These are phyloP conservation scores for Eimeria necatrix DNA, from an alignment of 169 alveolate species.

Conservation along the genomic window DNA sequence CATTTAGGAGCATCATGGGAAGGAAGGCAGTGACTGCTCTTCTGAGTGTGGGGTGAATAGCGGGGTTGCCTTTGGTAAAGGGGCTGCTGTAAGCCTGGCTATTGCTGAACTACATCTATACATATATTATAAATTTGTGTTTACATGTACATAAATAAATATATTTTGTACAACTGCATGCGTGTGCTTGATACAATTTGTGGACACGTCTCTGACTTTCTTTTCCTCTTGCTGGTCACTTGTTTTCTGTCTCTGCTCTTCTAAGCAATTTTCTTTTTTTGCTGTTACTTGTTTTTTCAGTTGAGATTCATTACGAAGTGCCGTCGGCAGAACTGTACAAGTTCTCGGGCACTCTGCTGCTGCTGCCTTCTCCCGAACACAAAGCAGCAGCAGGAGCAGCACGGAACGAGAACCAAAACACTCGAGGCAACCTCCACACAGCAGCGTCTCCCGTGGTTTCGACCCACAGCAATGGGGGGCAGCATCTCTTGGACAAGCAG, in stretches of 20 bases:
- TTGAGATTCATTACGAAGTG: slow-evolving; percentile 83
- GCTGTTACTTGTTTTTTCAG: slow-evolving; percentile 12
- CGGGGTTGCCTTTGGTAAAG: too few species aligned
- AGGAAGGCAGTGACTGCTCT: too few species aligned
- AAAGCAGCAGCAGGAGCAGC: slow-evolving; percentile 19
- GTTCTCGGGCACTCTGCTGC: slow-evolving; percentile 84
- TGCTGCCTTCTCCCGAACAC: slow-evolving; percentile 45
- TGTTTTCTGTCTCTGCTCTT: not conserved
- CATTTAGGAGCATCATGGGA: too few species aligned
- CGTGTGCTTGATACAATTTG: not conserved
- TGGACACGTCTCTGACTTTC: not conserved
- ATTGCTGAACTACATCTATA: not conserved
- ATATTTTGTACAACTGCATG: not conserved
- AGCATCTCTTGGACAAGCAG: not conserved
- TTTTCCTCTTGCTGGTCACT: slow-evolving; percentile 5
- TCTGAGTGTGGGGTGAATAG: too few species aligned
- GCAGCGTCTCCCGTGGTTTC: slow-evolving; percentile 32
- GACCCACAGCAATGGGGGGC: slow-evolving; percentile 48
- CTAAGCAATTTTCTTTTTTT: not conserved
- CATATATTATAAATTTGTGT: not conserved
- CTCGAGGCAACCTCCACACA: not conserved
- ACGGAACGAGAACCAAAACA: not conserved
- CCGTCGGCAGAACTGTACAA: slow-evolving; percentile 88
- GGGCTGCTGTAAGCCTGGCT: too few species aligned
- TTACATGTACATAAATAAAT: not conserved